Percentiles rank a stretch among this genome's conserved stretches.
phyloP scores from a whole-genome alignment of 768 basidiomycete species.

The Mycena sanguinolenta region DNA sequence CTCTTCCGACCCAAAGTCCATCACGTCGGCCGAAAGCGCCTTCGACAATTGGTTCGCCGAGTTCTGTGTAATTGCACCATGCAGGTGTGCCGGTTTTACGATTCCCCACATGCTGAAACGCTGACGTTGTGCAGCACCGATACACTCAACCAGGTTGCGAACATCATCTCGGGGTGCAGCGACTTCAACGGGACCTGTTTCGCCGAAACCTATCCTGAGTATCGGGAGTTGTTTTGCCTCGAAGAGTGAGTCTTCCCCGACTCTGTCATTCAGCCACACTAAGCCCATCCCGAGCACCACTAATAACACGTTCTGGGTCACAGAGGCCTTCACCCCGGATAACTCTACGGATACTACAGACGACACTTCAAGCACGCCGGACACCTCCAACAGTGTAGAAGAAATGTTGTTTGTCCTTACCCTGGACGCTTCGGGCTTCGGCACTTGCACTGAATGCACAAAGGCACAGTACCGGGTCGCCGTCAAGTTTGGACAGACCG shows the following conservation, averaged over 20 bases:
- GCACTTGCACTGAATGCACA: conserved; percentile 5
- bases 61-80: conserved; percentile 4
- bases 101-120: background rate
- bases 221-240: conserved; percentile 7
- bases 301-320: conserved; percentile 7
- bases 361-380: too few species aligned
- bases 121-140: conserved; percentile 5
- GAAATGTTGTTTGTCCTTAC: background rate
- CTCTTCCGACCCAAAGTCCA: conserved; percentile 8
- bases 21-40: background rate
- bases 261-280: background rate
- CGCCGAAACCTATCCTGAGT: background rate
- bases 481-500: too few species aligned
- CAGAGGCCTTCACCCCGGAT: background rate
- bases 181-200: background rate
- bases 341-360: background rate
- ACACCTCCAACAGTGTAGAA: too few species aligned
- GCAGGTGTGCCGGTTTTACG: conserved; percentile 3
- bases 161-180: background rate
- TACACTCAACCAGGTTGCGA: background rate
- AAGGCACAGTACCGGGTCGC: too few species aligned
- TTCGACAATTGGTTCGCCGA: conserved; percentile 4
- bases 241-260: background rate
- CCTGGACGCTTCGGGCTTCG: background rate
- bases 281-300: background rate